phyloP scores from a whole-genome alignment of 768 basidiomycete species.

The Kwoniella sp. region DNA sequence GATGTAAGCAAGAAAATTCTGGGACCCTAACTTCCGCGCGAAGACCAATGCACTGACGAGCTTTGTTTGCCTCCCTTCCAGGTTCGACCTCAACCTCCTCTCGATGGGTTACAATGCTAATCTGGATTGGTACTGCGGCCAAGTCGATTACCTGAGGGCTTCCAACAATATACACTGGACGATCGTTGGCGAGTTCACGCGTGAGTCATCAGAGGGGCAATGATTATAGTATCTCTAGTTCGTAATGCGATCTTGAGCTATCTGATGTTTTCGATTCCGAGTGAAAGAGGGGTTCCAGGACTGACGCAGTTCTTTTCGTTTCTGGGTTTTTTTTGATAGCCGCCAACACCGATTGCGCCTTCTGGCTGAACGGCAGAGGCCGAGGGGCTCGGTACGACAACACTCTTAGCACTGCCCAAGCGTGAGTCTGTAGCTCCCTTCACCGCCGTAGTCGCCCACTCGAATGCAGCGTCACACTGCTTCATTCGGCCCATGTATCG shows the following conservation, averaged over 20 bases:
- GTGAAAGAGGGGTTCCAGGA: neutral
- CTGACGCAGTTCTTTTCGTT: neutral
- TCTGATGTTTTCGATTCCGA: neutral
- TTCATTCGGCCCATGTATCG: too few relatives aligned
- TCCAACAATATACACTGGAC: constrained; percentile 69
- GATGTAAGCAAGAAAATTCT: constrained; percentile 33
- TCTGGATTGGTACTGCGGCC: constrained; percentile 45
- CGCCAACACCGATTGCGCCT: constrained; percentile 62
- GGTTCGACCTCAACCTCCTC: constrained; percentile 40
- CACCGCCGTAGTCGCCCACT: too few relatives aligned
- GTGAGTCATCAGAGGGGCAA: too few relatives aligned
- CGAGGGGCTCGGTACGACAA: constrained; percentile 68
- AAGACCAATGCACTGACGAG: neutral
- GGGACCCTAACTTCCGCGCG: neutral
- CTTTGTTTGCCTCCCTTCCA: constrained; percentile 7
- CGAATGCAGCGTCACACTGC: too few relatives aligned
- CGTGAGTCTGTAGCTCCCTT: constrained; percentile 25
- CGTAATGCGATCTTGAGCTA: neutral
- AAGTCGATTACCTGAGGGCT: constrained; percentile 28
- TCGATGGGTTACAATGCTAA: constrained; percentile 46
- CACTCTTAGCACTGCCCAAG: constrained; percentile 33
- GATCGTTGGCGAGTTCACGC: constrained; percentile 84
- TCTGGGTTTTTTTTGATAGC: constrained; percentile 19
- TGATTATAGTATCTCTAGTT: too few relatives aligned
- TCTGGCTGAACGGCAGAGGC: constrained; percentile 81